These are phyloP conservation scores for Talaromyces albobiverticillius DNA, from an alignment of 2,329 filamentous ascomycete species.

Conservation along the genomic window DNA sequence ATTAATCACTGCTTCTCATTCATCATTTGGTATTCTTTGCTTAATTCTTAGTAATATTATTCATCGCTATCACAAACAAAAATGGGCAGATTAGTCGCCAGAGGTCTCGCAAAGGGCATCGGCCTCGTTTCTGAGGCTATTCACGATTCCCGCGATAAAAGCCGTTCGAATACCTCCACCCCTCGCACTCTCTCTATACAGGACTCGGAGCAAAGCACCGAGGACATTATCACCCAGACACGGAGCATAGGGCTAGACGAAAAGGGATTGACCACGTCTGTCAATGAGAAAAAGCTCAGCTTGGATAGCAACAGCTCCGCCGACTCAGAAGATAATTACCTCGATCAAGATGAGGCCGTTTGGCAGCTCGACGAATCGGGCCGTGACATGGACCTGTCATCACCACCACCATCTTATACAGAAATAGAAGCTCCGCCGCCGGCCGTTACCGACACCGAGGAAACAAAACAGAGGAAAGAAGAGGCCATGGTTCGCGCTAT, in stretches of 20 bases:
- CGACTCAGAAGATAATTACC: neutral
- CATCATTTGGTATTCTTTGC: too few species aligned
- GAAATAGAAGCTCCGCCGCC: neutral
- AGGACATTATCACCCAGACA: neutral
- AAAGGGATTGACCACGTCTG: too few species aligned
- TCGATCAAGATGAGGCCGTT: neutral
- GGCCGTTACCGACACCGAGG: neutral
- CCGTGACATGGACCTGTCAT: neutral
- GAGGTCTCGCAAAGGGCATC: neutral
- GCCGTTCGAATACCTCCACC: neutral
- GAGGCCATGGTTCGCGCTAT: neutral
- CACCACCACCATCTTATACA: neutral
- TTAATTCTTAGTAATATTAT: too few species aligned
- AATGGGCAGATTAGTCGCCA: too few species aligned
- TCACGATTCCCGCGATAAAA: neutral
- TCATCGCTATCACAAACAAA: too few species aligned
- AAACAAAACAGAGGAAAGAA: neutral
- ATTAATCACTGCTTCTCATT: too few species aligned
- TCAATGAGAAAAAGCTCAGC: neutral
- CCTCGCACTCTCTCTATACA: neutral
- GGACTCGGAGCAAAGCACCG: neutral
- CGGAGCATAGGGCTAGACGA: neutral
- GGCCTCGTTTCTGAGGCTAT: neutral
- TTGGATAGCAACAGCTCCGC: too few species aligned
- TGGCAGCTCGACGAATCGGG: neutral